Percentiles rank a stretch among this genome's conserved stretches.
phyloP scores from a whole-genome alignment of 257 asterid species.

The Capsicum chinense region DNA sequence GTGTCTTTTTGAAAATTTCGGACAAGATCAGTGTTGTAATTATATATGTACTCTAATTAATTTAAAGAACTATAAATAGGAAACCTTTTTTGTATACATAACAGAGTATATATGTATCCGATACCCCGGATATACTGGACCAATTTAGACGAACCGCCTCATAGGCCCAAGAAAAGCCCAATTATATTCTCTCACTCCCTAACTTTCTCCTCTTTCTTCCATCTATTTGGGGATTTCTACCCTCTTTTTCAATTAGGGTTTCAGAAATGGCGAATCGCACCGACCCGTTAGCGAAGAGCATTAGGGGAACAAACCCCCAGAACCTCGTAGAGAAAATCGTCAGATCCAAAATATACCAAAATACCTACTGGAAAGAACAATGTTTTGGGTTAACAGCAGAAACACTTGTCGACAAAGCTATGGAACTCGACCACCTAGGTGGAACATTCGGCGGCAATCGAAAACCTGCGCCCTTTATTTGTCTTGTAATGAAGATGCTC shows the following conservation, averaged over 20 bases:
- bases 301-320: conserved; percentile 92
- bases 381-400: conserved; percentile 97
- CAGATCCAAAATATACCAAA: conserved; percentile 82
- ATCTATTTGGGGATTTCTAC: background rate
- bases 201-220: background rate
- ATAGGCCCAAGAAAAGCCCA: conserved; percentile 6
- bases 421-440: conserved; percentile 97
- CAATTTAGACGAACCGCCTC: background rate
- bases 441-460: conserved; percentile 84
- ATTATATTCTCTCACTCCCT: background rate
- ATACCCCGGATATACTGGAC: background rate
- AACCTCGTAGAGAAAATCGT: conserved; percentile 89
- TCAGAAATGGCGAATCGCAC: conserved; percentile 83
- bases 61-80: background rate
- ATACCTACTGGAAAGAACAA: conserved; percentile 92
- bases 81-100: background rate
- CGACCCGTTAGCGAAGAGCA: conserved; percentile 87
- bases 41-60: too few relatives aligned
- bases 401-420: conserved; percentile 96
- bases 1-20: too few relatives aligned
- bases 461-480: conserved; percentile 85
- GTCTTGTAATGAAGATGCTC: conserved; percentile 93
- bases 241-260: conserved; percentile 12
- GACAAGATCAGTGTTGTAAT: too few relatives aligned
- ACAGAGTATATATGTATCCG: too few relatives aligned